Conservation (phyloP, 2,329 filamentous ascomycete genomes). For the Pseudogymnoascus sp. region DNA sequence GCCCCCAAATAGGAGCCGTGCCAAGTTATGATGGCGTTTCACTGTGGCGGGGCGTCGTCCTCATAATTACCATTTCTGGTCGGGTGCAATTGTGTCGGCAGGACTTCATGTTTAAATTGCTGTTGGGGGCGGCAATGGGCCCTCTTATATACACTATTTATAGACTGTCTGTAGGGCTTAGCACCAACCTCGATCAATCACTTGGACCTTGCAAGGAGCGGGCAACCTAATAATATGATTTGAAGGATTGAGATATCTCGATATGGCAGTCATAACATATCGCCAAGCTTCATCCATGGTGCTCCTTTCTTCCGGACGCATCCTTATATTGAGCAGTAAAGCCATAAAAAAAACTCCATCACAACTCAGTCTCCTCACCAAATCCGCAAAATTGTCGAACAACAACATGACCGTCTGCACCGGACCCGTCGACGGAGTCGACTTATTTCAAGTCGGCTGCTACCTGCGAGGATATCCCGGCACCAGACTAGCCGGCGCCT, state of each 20-base stretch:
- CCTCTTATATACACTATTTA: neutral
- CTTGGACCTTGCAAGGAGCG: neutral
- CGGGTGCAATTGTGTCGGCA: neutral
- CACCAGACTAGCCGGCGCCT: neutral
- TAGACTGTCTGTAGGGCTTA: neutral
- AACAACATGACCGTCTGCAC: neutral
- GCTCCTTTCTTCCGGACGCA: neutral
- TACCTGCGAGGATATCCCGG: neutral
- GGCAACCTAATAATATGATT: neutral
- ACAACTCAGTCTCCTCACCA: neutral
- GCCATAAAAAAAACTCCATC: neutral
- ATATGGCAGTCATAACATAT: neutral
- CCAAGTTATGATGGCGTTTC: neutral
- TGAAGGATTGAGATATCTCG: neutral
- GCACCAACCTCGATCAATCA: neutral
- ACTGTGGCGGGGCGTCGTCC: neutral
- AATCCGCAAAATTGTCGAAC: neutral
- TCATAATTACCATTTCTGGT: neutral
- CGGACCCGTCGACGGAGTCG: neutral
- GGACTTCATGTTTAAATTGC: neutral
- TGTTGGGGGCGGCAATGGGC: neutral
- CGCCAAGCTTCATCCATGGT: neutral
- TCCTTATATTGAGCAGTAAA: neutral
- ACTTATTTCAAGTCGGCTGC: neutral
- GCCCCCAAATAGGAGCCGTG: neutral